Evolutionary conservation across 2,329 filamentous ascomycete species (phyloP).

Genomic region (Trematosphaeria pertusa): DNA sequence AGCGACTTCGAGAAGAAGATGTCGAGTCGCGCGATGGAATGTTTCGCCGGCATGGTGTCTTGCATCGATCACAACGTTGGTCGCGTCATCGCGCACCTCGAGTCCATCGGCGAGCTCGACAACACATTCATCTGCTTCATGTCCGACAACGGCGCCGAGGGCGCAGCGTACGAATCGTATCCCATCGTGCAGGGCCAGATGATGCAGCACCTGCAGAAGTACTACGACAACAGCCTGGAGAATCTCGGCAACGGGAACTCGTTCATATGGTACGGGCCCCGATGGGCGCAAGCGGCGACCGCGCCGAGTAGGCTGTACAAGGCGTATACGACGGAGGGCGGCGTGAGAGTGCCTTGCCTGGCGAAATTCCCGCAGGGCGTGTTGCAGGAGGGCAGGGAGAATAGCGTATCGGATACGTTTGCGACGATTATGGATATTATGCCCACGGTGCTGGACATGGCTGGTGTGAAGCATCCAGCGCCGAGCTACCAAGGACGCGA

Average conservation of each 20-base stretch:
- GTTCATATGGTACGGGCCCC: constrained; percentile 67
- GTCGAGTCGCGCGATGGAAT: constrained; percentile 51
- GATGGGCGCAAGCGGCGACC: constrained; percentile 63
- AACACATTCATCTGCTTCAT: constrained; percentile 49
- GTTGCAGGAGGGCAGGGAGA: constrained; percentile 18
- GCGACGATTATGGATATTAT: constrained; percentile 54
- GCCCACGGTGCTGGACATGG: constrained; percentile 56
- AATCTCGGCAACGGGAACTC: constrained; percentile 65
- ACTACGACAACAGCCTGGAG: constrained; percentile 65
- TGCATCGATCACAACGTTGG: constrained; percentile 44
- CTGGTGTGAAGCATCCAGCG: constrained; percentile 59
- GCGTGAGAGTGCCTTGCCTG: constrained; percentile 62
- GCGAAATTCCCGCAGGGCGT: constrained; percentile 44
- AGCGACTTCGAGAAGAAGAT: constrained; percentile 61
- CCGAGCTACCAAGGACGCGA: constrained; percentile 59
- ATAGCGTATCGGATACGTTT: constrained; percentile 43
- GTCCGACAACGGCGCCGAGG: constrained; percentile 50
- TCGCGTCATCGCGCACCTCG: constrained; percentile 38
- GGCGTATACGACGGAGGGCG: constrained; percentile 55
- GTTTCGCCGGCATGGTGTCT: constrained; percentile 46
- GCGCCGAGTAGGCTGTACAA: constrained; percentile 60
- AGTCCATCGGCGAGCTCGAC: constrained; percentile 40
- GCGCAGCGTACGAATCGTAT: constrained; percentile 57
- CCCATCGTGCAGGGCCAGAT: constrained; percentile 69
- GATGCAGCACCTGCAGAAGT: constrained; percentile 62